Conservation (phyloP, 768 basidiomycete species). For the Lactarius hengduanensis region DNA sequence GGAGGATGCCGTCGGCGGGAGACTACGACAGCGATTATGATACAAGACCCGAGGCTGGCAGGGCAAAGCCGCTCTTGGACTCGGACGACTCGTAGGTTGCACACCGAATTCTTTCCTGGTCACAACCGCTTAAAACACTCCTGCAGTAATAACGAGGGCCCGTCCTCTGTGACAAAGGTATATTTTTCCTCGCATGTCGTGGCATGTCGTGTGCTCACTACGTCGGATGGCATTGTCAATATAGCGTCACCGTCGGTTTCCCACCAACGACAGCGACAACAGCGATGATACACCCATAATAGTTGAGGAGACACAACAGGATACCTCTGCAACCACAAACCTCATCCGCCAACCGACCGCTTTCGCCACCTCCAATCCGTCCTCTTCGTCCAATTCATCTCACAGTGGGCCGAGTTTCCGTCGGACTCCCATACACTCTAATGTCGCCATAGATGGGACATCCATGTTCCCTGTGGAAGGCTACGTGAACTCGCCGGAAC, state of each 20-base stretch:
- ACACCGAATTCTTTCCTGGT: neutral
- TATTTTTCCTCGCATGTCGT: neutral
- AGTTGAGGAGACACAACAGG: slow-evolving; percentile 1
- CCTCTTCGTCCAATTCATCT: neutral
- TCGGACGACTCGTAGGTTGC: slow-evolving; percentile 27
- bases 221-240: neutral
- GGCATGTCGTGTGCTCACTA: neutral
- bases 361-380: slow-evolving; percentile 6
- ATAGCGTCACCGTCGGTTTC: slow-evolving; percentile 8
- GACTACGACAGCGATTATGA: slow-evolving; percentile 26
- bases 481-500: slow-evolving; percentile 26
- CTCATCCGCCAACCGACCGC: slow-evolving; percentile 21
- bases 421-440: slow-evolving; percentile 6
- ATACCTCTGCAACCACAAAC: neutral
- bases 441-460: slow-evolving; percentile 18
- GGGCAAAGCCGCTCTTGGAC: slow-evolving; percentile 13
- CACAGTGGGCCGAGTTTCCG: slow-evolving; percentile 13
- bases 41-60: slow-evolving; percentile 22
- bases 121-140: too few species aligned
- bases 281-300: slow-evolving; percentile 7
- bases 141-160: slow-evolving; percentile 11
- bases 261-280: slow-evolving; percentile 9
- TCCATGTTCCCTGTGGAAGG: slow-evolving; percentile 25
- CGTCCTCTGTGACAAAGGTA: slow-evolving; percentile 6
- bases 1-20: slow-evolving; percentile 16